Evolutionary conservation across 179 eudicot genomes (phyloP), one percentile per base, ranked within the genome.

Genomic region (Silene vulgaris): DNA sequence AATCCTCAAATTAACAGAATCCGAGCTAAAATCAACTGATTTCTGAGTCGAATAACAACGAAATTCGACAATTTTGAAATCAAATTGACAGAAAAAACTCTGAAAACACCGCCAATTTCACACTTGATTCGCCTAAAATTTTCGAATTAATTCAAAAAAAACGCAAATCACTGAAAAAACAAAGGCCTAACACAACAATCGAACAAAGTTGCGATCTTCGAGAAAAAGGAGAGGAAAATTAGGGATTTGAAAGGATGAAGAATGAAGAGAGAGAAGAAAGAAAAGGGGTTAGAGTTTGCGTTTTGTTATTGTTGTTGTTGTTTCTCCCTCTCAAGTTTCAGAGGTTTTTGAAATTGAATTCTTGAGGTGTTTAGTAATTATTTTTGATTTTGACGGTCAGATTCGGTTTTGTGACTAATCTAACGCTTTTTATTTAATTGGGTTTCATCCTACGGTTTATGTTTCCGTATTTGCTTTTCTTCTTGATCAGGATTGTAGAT

Each of bases 301-400:
- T 70, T 64, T 61, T 35, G 30, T 45, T 9, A 2, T 30, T 67
- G 30, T 35, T 35, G 6, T 16, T 54, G 78, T 70, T 73, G 17
- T 88, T 78, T 77, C 90, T 87, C 90, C 90, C 86, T 89, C 90
- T 80, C 84, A 77, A 35, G 76, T 88, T 82, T 79, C 79, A 71
- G 77, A 77, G 94, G 83, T 87, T 90, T 89, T 90, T 35, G 90
- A 90, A 90, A 78, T 90, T 90, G 82, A 86, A 87, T 80, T 81
- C 86, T 70, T 89, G 66, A 73, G 71, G 74, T 73, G 78, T 74
- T 13, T 45, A 45, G 3, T 52, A 13, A 66, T 71, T 79, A 80
- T 65, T 71, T 54, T 13, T 12, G 13, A 19, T 50, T 71, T 28
- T 6, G 81, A 88, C 87, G 89, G 88, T 77, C 8, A 40, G 87